Base-by-base conservation (phyloP, 257 asterid species). In the Ilex aquifolium region DNA sequence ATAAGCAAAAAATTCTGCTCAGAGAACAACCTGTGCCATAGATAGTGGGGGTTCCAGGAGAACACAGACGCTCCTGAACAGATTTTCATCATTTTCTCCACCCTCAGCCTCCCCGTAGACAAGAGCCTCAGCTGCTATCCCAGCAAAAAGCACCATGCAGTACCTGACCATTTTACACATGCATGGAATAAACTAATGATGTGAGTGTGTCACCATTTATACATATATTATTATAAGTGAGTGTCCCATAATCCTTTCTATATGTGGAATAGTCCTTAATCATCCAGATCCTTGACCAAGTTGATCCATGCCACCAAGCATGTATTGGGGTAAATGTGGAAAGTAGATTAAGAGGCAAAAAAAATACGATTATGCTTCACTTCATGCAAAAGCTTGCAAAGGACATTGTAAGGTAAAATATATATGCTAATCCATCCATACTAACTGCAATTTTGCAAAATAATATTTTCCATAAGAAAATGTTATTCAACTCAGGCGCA, bases 91-190 rank as follows among this genome's bases (percentile, higher is more conserved):
- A 62, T 92, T 92, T 77, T 89, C 99, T 76, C 99, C 97, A 51
- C 99, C 99, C 78, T 89, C 95, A 17, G 96, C 97, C 77, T 89
- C 99, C 17, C 97, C 97, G 49, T 89, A 89, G 57, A 85, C 74
- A 32, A 92, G 91, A 60, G 97, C 99, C 79, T 92, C 99, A 31
- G 97, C 97, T 30, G 97, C 96, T 73, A 92, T 89, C 69, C 99
- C 99, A 73, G 91, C 96, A 76, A 92, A 92, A 63, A 92, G 96
- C 73, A 92, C 99, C 99, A 89, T 89, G 78, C 95, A 92, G 74
- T 92, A 92, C 86, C 99, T 87, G 80, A 72, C 63, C 49, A 68
- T 65, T 65, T 61, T 57, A 69, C 61, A 53, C 57, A 75, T 65
- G 49, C 50, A 48, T 0, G 17, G 10, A 3, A 49, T 7, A 49